phyloP scores from a whole-genome alignment of 164 flowering plant species.

The Macadamia integrifolia region DNA sequence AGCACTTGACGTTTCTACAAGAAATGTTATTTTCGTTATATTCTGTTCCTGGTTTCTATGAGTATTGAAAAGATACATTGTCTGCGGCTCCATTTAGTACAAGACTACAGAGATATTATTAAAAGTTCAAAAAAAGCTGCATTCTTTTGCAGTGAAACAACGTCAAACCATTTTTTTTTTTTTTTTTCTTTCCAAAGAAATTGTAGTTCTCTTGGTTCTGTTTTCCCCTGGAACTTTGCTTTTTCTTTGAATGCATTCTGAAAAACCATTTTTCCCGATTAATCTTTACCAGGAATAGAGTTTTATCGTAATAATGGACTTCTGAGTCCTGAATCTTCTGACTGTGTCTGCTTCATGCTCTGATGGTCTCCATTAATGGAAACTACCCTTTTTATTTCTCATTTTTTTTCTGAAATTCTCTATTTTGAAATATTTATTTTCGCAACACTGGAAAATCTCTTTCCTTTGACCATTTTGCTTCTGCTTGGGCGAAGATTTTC shows the following conservation, averaged over 20 bases:
- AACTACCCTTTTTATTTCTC: background rate
- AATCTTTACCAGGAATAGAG: no score
- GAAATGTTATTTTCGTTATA: background rate
- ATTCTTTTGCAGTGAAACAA: background rate
- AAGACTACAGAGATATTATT: background rate
- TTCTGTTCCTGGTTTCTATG: background rate
- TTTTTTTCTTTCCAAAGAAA: no score
- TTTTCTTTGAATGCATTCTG: no score
- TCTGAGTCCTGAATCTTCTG: background rate
- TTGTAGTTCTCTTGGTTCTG: no score
- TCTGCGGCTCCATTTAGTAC: background rate
- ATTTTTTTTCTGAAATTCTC: no score
- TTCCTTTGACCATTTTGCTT: no score
- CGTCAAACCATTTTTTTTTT: background rate
- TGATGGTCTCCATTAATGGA: constrained; percentile 8
- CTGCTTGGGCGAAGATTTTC: background rate
- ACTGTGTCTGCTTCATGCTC: background rate
- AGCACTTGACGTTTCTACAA: no score
- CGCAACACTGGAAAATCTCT: no score
- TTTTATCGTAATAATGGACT: no score
- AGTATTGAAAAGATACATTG: background rate
- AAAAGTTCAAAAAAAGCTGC: background rate
- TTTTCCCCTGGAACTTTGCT: no score
- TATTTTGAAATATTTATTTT: no score
- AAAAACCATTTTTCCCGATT: no score